Evolutionary conservation across 2,329 filamentous ascomycete genomes (phyloP).

Genomic region (Ophiostoma himal-ulmi): DNA sequence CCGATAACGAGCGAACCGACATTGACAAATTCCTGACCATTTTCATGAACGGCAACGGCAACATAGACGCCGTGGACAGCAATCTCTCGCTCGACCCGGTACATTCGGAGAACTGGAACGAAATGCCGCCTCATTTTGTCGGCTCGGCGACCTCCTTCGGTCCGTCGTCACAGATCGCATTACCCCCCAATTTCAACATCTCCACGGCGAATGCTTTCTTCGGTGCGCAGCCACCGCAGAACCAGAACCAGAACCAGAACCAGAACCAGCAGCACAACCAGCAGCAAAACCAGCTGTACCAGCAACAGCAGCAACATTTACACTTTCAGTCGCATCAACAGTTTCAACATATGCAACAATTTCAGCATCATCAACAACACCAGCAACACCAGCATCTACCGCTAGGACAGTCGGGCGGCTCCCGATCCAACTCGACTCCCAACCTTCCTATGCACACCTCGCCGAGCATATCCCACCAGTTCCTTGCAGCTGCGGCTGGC

Average conservation of each 20-base stretch:
- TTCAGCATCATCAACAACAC: background rate
- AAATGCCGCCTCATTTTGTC: constrained; percentile 59
- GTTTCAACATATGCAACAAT: background rate
- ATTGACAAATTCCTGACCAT: constrained; percentile 54
- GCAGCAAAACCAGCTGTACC: constrained; percentile 23
- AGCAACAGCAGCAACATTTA: background rate
- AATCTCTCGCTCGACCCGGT: constrained; percentile 42
- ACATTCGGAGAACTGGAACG: constrained; percentile 49
- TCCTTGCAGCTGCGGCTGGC: background rate
- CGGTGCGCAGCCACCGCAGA: background rate
- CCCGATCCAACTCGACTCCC: constrained; percentile 16
- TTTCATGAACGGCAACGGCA: constrained; percentile 39
- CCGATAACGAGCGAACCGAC: constrained; percentile 54
- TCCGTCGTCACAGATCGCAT: constrained; percentile 28
- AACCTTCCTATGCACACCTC: constrained; percentile 9
- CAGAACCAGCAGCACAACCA: background rate
- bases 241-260: background rate
- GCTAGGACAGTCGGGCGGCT: background rate
- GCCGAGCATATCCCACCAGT: background rate
- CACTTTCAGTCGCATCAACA: background rate
- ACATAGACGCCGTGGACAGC: constrained; percentile 32
- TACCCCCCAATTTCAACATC: constrained; percentile 25
- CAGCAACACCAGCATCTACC: background rate
- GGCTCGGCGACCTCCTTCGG: constrained; percentile 60
- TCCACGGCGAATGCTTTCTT: constrained; percentile 20